Conservation (phyloP, 768 basidiomycete genomes). For the Termitomyces sp. region DNA sequence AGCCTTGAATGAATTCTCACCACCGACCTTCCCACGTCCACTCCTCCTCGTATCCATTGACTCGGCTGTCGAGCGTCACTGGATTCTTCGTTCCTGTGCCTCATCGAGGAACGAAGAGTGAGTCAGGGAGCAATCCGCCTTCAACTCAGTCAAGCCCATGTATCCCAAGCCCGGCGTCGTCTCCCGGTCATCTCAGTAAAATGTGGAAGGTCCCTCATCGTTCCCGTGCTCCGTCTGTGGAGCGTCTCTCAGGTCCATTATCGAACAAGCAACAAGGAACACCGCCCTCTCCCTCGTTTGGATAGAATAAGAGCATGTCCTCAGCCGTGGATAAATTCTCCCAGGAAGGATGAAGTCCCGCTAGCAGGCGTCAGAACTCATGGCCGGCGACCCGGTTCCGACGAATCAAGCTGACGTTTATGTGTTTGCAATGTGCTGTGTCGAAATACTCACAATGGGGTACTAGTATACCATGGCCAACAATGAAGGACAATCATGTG, state of each 20-base stretch:
- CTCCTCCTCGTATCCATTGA: too few species aligned
- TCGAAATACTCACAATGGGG: constrained; percentile 60
- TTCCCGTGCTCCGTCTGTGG: constrained; percentile 1
- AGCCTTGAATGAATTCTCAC: too few species aligned
- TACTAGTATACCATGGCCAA: constrained; percentile 47
- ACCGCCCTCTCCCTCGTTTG: constrained; percentile 16
- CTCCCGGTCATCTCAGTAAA: background rate
- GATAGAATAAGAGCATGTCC: background rate
- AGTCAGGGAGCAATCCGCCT: background rate
- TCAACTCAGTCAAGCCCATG: constrained; percentile 3
- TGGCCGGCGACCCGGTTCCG: constrained; percentile 33
- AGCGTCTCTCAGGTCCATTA: background rate
- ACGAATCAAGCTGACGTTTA: constrained; percentile 62
- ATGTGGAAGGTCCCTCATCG: background rate
- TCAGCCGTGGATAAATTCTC: constrained; percentile 2
- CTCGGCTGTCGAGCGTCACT: too few species aligned
- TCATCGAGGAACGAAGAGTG: background rate
- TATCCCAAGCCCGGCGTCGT: background rate
- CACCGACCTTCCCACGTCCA: too few species aligned
- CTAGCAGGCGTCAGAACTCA: constrained; percentile 54
- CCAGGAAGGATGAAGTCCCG: background rate
- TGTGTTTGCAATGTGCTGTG: constrained; percentile 58
- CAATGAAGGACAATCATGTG: constrained; percentile 46
- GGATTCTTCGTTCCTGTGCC: background rate
- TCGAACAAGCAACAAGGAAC: background rate